A percentile compares a stretch with the other conserved stretches of the same genome.
Evolutionary conservation across 2,329 filamentous ascomycete genomes (phyloP).

Genomic region (Neonectria sp.): DNA sequence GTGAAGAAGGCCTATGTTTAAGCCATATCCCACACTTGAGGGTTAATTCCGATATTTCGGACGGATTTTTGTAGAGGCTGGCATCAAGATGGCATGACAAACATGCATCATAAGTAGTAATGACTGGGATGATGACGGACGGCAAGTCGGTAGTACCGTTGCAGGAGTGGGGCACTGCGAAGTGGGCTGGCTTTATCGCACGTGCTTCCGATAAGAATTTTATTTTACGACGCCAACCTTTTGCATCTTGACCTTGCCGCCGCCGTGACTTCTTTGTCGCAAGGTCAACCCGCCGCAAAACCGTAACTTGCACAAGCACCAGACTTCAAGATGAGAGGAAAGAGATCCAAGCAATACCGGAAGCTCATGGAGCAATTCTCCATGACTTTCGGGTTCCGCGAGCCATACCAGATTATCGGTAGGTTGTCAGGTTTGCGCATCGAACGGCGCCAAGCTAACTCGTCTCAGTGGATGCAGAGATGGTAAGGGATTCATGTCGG

Average conservation of each 20-base stretch:
- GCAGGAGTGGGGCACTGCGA: constrained; percentile 21
- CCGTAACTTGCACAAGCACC: constrained; percentile 7
- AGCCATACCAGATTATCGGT: constrained; percentile 93
- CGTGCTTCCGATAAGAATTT: constrained; percentile 59
- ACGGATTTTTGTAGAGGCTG: constrained; percentile 11
- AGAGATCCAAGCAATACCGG: constrained; percentile 69
- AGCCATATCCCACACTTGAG: background rate
- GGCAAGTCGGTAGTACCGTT: background rate
- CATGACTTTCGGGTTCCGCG: constrained; percentile 89
- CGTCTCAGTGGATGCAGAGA: constrained; percentile 81
- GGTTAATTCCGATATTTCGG: constrained; percentile 9
- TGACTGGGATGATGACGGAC: constrained; percentile 16
- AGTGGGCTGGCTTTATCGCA: constrained; percentile 51
- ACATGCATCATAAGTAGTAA: constrained; percentile 26
- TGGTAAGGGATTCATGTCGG: constrained; percentile 84
- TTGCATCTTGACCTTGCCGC: constrained; percentile 24
- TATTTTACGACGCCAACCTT: constrained; percentile 48
- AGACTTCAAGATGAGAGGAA: constrained; percentile 61
- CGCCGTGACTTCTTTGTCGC: constrained; percentile 21
- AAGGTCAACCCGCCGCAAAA: constrained; percentile 12
- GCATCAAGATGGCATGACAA: constrained; percentile 22
- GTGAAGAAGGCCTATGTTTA: background rate
- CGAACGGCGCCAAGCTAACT: constrained; percentile 41
- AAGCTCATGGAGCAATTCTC: constrained; percentile 97
- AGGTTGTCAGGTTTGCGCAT: constrained; percentile 45